Evolutionary conservation across 257 asterid genomes (phyloP).

Genomic region (Petrea volubilis): DNA sequence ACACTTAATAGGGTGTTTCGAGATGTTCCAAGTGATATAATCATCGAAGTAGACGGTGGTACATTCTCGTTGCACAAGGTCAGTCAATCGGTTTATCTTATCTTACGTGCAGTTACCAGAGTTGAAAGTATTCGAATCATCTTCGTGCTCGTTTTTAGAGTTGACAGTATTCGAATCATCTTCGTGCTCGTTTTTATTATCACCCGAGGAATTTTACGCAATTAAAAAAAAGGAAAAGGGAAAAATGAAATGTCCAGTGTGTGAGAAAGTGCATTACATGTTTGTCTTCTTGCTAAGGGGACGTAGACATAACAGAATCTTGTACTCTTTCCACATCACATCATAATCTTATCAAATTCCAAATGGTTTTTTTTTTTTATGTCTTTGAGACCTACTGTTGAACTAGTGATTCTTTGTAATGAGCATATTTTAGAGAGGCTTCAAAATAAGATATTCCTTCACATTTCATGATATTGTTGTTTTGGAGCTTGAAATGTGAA

Average conservation of each 20-base stretch:
- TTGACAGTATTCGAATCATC: no score
- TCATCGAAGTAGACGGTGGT: slow-evolving; percentile 76
- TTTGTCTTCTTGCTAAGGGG: no score
- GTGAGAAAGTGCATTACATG: no score
- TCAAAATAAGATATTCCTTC: not conserved
- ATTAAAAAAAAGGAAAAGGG: not conserved
- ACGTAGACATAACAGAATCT: no score
- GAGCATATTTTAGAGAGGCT: not conserved
- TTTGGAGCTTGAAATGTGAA: no score
- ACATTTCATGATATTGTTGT: not conserved
- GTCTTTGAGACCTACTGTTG: no score
- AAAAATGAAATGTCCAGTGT: not conserved
- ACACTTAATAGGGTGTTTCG: slow-evolving; percentile 69
- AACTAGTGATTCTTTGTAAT: no score
- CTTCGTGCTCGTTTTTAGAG: not conserved
- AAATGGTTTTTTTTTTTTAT: no score
- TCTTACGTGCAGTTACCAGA: not conserved
- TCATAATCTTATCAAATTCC: no score
- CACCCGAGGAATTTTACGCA: not conserved
- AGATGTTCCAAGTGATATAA: slow-evolving; percentile 93
- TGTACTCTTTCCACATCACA: no score
- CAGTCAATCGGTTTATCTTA: no score
- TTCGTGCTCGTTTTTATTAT: no score
- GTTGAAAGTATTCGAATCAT: not conserved
- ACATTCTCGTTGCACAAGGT: slow-evolving; percentile 87